Evolutionary conservation across 73 alveolate species (phyloP).

Genomic region (Symbiodinium pilosum): DNA sequence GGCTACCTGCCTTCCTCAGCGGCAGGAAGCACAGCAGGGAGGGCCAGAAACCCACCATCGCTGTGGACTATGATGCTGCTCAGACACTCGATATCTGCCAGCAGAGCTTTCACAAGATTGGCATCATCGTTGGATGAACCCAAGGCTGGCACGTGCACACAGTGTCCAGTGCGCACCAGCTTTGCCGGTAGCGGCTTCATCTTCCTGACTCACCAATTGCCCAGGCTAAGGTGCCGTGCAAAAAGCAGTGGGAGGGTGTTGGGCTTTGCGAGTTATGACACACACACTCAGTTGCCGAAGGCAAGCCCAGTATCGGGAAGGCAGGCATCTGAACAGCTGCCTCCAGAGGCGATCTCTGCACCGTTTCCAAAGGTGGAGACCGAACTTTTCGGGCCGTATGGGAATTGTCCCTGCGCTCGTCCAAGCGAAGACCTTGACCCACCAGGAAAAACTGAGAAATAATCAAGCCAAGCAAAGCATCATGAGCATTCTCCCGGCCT

Average conservation of each 20-base stretch:
- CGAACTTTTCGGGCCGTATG: background rate
- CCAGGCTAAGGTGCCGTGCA: too few relatives aligned
- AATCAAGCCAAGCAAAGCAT: too few relatives aligned
- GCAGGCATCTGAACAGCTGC: background rate
- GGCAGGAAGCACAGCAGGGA: too few relatives aligned
- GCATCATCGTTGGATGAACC: constrained; percentile 60
- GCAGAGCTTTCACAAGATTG: constrained; percentile 7
- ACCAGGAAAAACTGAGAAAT: too few relatives aligned
- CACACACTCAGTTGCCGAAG: too few relatives aligned
- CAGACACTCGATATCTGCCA: background rate
- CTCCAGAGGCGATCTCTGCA: background rate
- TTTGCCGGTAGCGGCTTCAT: constrained; percentile 80
- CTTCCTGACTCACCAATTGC: background rate
- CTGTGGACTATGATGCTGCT: background rate
- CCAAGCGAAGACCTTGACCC: too few relatives aligned
- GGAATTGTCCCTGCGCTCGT: background rate
- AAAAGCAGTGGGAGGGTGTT: too few relatives aligned
- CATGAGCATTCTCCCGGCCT: too few relatives aligned
- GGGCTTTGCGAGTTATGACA: too few relatives aligned
- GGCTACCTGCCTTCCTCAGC: background rate
- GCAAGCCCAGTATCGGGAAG: background rate
- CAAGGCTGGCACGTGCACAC: constrained; percentile 80
- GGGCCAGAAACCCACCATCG: too few relatives aligned
- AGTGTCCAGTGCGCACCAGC: constrained; percentile 69
- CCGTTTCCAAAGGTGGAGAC: background rate